Evolutionary conservation across 148 eudicot genomes (phyloP).

Genomic region (Amaranthus hypochondriacus): DNA sequence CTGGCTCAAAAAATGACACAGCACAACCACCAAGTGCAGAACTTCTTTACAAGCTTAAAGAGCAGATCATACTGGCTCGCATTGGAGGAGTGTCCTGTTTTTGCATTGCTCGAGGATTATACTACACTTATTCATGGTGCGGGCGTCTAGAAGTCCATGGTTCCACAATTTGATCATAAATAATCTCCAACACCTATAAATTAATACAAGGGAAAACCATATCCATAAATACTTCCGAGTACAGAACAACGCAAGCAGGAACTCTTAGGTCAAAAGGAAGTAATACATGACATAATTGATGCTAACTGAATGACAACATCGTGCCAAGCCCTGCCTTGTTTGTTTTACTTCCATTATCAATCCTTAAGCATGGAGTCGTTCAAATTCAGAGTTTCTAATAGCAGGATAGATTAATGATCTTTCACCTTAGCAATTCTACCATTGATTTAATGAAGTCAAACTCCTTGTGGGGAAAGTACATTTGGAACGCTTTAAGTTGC

Average conservation of each 20-base stretch:
- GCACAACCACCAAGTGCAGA: not conserved
- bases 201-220: not conserved
- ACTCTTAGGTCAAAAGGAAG: too few relatives aligned
- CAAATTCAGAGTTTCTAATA: too few relatives aligned
- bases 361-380: too few relatives aligned
- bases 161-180: slow-evolving; percentile 91
- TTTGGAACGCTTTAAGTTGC: too few relatives aligned
- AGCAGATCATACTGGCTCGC: not conserved
- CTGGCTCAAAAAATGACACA: slow-evolving; percentile 3
- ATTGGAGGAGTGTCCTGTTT: slow-evolving; percentile 28
- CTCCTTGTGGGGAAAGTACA: too few relatives aligned
- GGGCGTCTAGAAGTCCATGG: slow-evolving; percentile 82
- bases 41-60: not conserved
- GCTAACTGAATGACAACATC: too few relatives aligned
- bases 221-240: not conserved
- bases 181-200: slow-evolving; percentile 80
- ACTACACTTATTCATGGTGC: slow-evolving; percentile 72
- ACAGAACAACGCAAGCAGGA: not conserved
- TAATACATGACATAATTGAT: not conserved
- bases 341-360: too few relatives aligned
- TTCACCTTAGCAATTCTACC: too few relatives aligned
- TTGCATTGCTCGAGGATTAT: slow-evolving; percentile 45
- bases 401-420: too few relatives aligned
- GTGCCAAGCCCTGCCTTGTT: too few relatives aligned
- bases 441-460: too few relatives aligned